Evolutionary conservation across 305 asterid species (phyloP).

Genomic region (Fraxinus baroniana): DNA sequence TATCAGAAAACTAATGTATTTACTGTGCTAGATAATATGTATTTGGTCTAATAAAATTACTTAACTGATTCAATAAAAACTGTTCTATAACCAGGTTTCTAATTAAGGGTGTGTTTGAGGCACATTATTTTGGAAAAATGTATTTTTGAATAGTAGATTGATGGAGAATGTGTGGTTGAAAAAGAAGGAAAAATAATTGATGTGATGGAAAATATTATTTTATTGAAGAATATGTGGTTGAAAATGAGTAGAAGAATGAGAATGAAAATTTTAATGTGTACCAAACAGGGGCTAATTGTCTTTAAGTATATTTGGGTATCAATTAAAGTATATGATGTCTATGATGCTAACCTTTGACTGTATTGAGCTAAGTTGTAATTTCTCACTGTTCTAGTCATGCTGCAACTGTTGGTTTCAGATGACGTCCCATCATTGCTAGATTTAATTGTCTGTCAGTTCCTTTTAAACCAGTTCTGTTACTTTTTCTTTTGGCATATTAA

Average conservation of each 20-base stretch:
- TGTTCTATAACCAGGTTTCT: conserved; percentile 8
- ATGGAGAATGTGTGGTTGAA: no score
- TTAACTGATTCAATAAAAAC: conserved; percentile 1
- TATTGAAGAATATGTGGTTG: no score
- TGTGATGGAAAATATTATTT: no score
- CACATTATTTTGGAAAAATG: no score
- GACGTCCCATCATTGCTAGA: not conserved
- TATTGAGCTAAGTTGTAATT: not conserved
- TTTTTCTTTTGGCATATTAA: not conserved
- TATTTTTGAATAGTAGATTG: no score
- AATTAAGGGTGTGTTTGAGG: not conserved
- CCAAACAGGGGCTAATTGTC: not conserved
- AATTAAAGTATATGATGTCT: not conserved
- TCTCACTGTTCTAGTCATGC: not conserved
- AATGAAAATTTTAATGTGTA: no score
- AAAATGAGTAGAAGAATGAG: no score
- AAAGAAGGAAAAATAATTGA: no score
- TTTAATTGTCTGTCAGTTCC: not conserved
- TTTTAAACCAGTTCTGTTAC: not conserved
- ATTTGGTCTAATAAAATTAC: not conserved
- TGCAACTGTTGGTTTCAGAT: not conserved
- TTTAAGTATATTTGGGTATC: not conserved
- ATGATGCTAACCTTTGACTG: not conserved
- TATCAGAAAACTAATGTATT: not conserved
- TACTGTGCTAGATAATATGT: not conserved